Evolutionary conservation across 257 asterid genomes (phyloP).

Genomic region (Coffea canephora): DNA sequence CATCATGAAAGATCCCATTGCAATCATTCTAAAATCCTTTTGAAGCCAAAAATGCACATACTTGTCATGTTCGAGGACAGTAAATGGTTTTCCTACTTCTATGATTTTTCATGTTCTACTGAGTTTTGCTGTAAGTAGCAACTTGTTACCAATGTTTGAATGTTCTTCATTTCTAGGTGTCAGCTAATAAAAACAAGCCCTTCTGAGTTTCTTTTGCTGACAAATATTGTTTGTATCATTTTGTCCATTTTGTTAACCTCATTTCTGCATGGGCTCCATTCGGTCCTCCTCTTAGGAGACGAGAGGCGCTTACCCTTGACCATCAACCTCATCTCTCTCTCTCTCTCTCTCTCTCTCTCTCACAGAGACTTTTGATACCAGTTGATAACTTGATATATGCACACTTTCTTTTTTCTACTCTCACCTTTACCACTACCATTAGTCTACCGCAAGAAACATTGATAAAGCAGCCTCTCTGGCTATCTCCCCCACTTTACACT

Average conservation of each 20-base stretch:
- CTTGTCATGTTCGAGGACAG: background rate
- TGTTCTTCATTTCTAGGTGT: background rate
- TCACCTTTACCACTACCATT: background rate
- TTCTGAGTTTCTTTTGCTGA: constrained; percentile 7
- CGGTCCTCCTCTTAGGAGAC: constrained; percentile 4
- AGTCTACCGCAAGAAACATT: constrained; percentile 4
- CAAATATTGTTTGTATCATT: constrained; percentile 9
- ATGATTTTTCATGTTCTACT: background rate
- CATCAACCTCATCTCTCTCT: background rate
- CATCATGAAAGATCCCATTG: background rate
- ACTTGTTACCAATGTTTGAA: background rate
- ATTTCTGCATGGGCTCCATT: constrained; percentile 24
- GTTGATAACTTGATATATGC: background rate
- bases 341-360: background rate
- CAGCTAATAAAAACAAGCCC: background rate
- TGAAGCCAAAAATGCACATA: background rate
- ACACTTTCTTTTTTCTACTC: background rate
- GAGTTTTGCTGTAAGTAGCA: background rate
- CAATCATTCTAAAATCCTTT: background rate
- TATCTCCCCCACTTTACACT: constrained; percentile 5
- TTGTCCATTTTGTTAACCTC: constrained; percentile 28
- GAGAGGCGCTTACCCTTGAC: background rate
- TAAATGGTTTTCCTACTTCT: background rate
- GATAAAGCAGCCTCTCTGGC: constrained; percentile 14
- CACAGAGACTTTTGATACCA: too few species aligned